These are phyloP conservation scores for Circinella minor DNA, from an alignment of 371 early-diverging fungal species.

Conservation along the genomic window DNA sequence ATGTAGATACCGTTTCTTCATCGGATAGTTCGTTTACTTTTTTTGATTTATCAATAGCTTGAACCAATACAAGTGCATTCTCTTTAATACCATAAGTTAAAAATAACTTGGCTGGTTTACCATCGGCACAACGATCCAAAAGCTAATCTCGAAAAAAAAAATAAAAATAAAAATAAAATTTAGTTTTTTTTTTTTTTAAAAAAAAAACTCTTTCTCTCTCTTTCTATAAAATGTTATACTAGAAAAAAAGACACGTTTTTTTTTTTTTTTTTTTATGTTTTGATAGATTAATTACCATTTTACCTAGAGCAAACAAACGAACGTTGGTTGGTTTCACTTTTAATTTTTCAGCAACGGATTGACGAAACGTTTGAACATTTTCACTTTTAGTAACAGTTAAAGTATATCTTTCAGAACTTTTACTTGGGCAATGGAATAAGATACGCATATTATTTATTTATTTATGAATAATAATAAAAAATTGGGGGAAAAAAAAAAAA, in stretches of 20 bases:
- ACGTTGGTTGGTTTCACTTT: slow-evolving; percentile 9
- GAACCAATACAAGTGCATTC: slow-evolving; percentile 28
- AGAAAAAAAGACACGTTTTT: too few relatives aligned
- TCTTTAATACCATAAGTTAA: slow-evolving; percentile 32
- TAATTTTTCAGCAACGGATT: slow-evolving; percentile 14
- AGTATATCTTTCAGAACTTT: background rate
- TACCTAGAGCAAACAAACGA: slow-evolving; percentile 35
- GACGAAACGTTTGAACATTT: slow-evolving; percentile 23
- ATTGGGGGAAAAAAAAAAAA: background rate
- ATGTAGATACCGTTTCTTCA: background rate
- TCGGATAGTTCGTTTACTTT: background rate
- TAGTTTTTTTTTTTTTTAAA: too few relatives aligned
- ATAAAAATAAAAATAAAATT: too few relatives aligned
- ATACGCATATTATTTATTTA: background rate
- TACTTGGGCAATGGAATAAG: background rate
- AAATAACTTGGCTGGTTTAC: slow-evolving; percentile 20
- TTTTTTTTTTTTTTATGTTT: too few relatives aligned
- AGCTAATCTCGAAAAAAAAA: slow-evolving; percentile 17
- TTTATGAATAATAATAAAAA: background rate
- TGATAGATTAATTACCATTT: slow-evolving; percentile 26
- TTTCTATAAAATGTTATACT: background rate
- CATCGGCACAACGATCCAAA: slow-evolving; percentile 23
- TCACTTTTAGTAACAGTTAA: slow-evolving; percentile 12
- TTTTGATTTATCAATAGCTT: slow-evolving; percentile 4
- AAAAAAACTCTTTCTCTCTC: background rate